These are phyloP conservation scores for Eudorina sp. DNA, from an alignment of 139 green algal genomes.

Conservation along the genomic window DNA sequence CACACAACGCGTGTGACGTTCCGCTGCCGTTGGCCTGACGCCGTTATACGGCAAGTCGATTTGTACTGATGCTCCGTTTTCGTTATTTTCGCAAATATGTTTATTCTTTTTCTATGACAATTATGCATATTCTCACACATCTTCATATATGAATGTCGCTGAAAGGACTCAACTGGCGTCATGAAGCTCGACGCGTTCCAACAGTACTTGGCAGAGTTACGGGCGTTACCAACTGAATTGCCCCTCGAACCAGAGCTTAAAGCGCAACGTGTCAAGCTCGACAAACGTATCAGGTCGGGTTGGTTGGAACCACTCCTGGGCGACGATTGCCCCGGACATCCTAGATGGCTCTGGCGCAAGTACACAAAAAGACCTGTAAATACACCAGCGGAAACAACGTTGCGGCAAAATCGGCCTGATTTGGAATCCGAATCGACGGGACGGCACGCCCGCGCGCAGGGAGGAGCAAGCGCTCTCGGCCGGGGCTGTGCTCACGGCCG, in stretches of 20 bases:
- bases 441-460: slow-evolving; percentile 48
- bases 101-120: no score
- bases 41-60: no score
- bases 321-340: no score
- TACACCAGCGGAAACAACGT: no score
- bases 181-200: slow-evolving; percentile 19
- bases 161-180: not conserved
- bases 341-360: no score
- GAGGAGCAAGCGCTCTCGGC: slow-evolving; percentile 73
- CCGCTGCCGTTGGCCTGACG: no score
- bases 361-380: no score
- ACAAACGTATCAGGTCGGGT: slow-evolving; percentile 60
- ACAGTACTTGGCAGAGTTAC: slow-evolving; percentile 58
- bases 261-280: slow-evolving; percentile 51
- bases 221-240: slow-evolving; percentile 38
- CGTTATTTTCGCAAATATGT: no score
- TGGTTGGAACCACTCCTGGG: not conserved
- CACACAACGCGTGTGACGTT: no score
- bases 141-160: no score
- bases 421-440: slow-evolving; percentile 6
- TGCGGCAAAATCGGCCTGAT: not conserved
- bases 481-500: slow-evolving; percentile 67
- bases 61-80: no score
- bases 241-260: slow-evolving; percentile 71
- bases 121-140: no score